Conservation (phyloP, 345 rosid species). For the Ceriops decandra region DNA sequence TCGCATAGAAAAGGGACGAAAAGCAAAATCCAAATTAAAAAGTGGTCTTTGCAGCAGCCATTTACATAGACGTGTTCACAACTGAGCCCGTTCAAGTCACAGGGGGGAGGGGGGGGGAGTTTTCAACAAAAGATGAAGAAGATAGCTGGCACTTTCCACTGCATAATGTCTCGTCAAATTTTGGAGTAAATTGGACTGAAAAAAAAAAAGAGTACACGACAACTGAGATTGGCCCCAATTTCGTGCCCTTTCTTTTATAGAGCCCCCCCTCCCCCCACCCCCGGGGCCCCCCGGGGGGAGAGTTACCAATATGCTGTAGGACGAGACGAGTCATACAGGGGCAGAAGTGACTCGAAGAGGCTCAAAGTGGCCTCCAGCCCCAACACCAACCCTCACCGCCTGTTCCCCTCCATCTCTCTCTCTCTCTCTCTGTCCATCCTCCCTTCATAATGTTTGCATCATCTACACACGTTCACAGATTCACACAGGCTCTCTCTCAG, state of each 20-base stretch:
- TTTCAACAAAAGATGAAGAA: neutral
- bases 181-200: neutral
- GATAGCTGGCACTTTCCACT: slow-evolving; percentile 26
- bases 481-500: neutral
- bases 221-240: neutral
- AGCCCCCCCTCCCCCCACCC: too few species aligned
- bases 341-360: neutral
- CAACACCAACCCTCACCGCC: slow-evolving; percentile 24
- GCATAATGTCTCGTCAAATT: neutral
- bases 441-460: neutral
- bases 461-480: too few species aligned
- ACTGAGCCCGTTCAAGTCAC: slow-evolving; percentile 21
- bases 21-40: too few species aligned
- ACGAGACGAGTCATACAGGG: too few species aligned
- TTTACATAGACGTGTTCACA: neutral
- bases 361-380: slow-evolving; percentile 57
- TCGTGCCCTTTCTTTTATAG: neutral
- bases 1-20: too few species aligned
- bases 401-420: too few species aligned
- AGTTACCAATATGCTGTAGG: too few species aligned
- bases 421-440: neutral
- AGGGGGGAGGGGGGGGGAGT: slow-evolving; percentile 19
- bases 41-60: too few species aligned
- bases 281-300: too few species aligned
- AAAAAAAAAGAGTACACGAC: neutral